These are phyloP conservation scores for Gentiana dahurica DNA, from an alignment of 257 asterid species.

Conservation along the genomic window DNA sequence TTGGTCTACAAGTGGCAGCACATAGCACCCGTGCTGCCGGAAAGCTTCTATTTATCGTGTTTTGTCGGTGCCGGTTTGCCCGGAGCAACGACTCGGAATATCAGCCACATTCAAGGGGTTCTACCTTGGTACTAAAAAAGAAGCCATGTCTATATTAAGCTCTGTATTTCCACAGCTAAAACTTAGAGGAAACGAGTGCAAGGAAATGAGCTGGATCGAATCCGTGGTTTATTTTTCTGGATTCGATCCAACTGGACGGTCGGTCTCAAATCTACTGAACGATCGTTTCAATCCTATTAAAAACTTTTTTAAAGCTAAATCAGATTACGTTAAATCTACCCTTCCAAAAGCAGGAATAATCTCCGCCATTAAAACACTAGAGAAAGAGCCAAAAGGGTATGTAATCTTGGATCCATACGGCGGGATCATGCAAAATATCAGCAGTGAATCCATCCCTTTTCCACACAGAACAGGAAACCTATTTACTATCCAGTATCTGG, in stretches of 20 bases:
- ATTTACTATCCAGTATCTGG: conserved; percentile 47
- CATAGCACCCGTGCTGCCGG: conserved; percentile 38
- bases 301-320: conserved; percentile 59
- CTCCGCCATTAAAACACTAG: conserved; percentile 22
- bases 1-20: conserved; percentile 50
- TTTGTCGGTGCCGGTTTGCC: conserved; percentile 43
- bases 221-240: conserved; percentile 59
- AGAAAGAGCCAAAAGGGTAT: conserved; percentile 50
- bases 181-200: conserved; percentile 23
- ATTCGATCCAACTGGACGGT: conserved; percentile 15
- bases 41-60: conserved; percentile 38
- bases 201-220: conserved; percentile 67
- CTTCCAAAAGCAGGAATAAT: conserved; percentile 26
- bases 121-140: conserved; percentile 31
- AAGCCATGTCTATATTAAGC: conserved; percentile 24
- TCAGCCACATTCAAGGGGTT: conserved; percentile 60
- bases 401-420: conserved; percentile 69
- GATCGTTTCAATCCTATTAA: conserved; percentile 32
- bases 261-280: conserved; percentile 14
- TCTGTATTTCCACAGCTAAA: conserved; percentile 32
- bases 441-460: conserved; percentile 45
- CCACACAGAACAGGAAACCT: conserved; percentile 72
- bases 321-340: conserved; percentile 45
- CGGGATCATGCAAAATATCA: conserved; percentile 46
- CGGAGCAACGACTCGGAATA: conserved; percentile 18